Evolutionary conservation across 1,139 yeast species (phyloP).

Genomic region (Taphrina confusa): DNA sequence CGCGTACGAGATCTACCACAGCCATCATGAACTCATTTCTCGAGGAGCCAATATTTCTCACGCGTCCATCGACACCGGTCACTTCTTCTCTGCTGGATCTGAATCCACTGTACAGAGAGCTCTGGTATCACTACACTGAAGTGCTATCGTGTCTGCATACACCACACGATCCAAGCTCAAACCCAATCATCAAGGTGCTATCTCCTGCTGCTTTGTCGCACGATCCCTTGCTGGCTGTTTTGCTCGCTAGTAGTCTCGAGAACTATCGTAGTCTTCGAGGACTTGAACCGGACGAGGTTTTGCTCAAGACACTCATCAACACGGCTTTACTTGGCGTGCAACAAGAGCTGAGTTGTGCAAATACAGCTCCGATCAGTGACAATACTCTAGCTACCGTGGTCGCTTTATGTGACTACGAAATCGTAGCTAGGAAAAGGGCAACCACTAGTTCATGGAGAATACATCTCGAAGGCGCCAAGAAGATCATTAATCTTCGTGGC

Average conservation of each 20-base stretch:
- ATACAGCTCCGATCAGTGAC: background rate
- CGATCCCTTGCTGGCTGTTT: conserved; percentile 8
- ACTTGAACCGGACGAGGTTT: background rate
- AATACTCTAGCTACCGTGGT: conserved; percentile 5
- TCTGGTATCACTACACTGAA: conserved; percentile 14
- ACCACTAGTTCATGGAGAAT: conserved; percentile 18
- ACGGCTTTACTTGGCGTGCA: conserved; percentile 11
- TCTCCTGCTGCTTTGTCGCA: conserved; percentile 6
- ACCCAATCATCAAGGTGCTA: conserved; percentile 4
- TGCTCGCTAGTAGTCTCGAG: conserved; percentile 16
- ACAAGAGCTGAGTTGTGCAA: background rate
- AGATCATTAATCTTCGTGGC: conserved; percentile 12
- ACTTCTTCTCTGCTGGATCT: background rate
- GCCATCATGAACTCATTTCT: conserved; percentile 3
- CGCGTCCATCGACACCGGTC: conserved; percentile 1
- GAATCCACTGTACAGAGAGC: conserved; percentile 8
- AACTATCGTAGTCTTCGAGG: conserved; percentile 12
- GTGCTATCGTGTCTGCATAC: conserved; percentile 10
- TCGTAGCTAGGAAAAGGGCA: conserved; percentile 10
- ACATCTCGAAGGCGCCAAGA: conserved; percentile 20
- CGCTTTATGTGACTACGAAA: conserved; percentile 11
- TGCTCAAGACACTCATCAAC: background rate
- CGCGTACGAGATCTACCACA: no score
- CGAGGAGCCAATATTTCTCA: background rate
- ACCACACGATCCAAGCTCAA: background rate